Conservation (phyloP, 805 yeast genomes). For the Saccharomyces jurei region DNA sequence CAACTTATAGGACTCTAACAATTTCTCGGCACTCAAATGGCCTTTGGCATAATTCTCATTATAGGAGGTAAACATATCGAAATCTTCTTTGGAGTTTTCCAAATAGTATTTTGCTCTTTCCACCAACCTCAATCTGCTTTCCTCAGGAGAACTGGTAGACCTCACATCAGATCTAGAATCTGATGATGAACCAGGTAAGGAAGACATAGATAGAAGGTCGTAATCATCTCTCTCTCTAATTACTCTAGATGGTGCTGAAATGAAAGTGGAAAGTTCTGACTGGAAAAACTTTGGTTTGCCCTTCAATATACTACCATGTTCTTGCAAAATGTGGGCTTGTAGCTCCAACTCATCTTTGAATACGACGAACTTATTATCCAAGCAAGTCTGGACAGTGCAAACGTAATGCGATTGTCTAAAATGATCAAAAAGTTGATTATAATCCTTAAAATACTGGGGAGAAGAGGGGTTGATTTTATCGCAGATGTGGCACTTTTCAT, state of each 20-base stretch:
- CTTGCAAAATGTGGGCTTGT: slow-evolving; percentile 78
- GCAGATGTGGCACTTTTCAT: slow-evolving; percentile 87
- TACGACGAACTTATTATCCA: slow-evolving; percentile 87
- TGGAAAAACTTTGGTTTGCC: slow-evolving; percentile 37
- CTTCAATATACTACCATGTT: slow-evolving; percentile 42
- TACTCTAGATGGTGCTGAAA: slow-evolving; percentile 27
- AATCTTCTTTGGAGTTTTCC: slow-evolving; percentile 40
- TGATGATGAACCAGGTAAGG: not conserved
- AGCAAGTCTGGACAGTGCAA: slow-evolving; percentile 68
- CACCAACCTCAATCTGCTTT: slow-evolving; percentile 57
- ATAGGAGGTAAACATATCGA: slow-evolving; percentile 41
- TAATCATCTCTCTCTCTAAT: slow-evolving; percentile 13
- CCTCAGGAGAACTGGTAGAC: slow-evolving; percentile 33
- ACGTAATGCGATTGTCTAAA: slow-evolving; percentile 66
- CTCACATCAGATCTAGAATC: slow-evolving; percentile 3
- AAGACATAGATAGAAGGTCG: not conserved
- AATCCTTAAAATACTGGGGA: slow-evolving; percentile 73
- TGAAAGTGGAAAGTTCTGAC: slow-evolving; percentile 58
- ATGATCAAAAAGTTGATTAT: slow-evolving; percentile 67
- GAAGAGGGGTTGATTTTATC: slow-evolving; percentile 52
- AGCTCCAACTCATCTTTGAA: slow-evolving; percentile 80
- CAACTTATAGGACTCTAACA: slow-evolving; percentile 39
- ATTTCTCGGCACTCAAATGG: slow-evolving; percentile 39
- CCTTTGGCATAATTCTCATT: slow-evolving; percentile 43
- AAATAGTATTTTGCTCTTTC: slow-evolving; percentile 81